Base-by-base conservation (phyloP, 2,329 filamentous ascomycete genomes). In the Calonectria pseudoturangicola region DNA sequence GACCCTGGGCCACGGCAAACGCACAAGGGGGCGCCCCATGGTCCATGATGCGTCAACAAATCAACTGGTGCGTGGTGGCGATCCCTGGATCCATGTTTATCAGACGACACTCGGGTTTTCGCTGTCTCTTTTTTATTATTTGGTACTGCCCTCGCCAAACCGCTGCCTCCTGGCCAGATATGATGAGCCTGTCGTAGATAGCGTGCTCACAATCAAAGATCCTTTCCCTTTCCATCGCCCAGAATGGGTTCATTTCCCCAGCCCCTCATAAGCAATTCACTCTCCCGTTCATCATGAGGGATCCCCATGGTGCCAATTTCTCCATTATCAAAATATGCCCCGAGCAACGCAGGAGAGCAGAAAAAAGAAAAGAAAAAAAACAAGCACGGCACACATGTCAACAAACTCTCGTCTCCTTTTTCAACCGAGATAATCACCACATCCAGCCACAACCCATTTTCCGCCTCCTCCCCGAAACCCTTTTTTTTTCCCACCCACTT, bases 71-170 rank as follows among this genome's bases (percentile, higher is more conserved):
- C 67, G 62, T 56, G 56, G 70, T 72, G 77, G 72, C 69, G 76
- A 78, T 76, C 77, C 72, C 76, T 75, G 74, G 71, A 69, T 76
- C 77, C 77, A 79, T 79, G 72, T 79, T 75, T 77, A 73, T 78
- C 76, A 68, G 74, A 77, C 77, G 71, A 79, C 72, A 56, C 69
- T 78, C 76, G 72, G 77, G 56, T 70, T 71, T 54, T 30, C n/a
- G 54, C 33, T 21, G 25, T 62, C 27, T 58, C 28, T 68, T 25
- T 45, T 68, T 60, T 36, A 41, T 43, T 66, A 45, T 60, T 63
- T 21, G 58, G 16, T 16, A 60, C 39, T 41, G 33, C 15, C 36
- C 54, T 60, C 54, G 54, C 33, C 39, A 63, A 47, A 33, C 16
- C 16, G n/a, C n/a, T 39, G 47, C 39, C 63, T 33, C 39, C 63